Percentiles rank a stretch among this genome's conserved stretches.
Evolutionary conservation across 148 eudicot species (phyloP).

Genomic region (Rhododendron griersonianum): DNA sequence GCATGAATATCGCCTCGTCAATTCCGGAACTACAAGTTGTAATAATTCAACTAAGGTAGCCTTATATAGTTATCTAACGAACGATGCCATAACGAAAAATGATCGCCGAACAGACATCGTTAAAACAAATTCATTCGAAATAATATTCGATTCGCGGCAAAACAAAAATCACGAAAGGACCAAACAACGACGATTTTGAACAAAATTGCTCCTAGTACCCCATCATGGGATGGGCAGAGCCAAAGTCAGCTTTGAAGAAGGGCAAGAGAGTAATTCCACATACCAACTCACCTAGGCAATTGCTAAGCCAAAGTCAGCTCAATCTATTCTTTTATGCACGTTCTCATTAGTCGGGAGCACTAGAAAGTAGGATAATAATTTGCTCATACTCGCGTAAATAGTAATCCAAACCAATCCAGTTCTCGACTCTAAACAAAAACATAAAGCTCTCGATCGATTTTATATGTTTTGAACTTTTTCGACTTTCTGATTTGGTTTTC

Average conservation of each 20-base stretch:
- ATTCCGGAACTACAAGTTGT: background rate
- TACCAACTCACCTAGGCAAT: no score
- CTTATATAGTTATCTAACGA: background rate
- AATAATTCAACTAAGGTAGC: slow-evolving; percentile 11
- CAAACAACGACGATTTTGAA: background rate
- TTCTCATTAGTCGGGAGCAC: no score
- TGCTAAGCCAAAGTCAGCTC: no score
- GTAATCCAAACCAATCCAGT: background rate
- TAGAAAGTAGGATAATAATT: no score
- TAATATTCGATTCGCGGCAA: background rate
- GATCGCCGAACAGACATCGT: background rate
- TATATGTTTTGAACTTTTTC: background rate
- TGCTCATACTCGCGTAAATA: no score
- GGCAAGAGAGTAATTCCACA: no score
- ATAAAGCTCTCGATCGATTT: background rate
- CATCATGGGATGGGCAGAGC: no score
- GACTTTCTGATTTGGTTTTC: background rate
- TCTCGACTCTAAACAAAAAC: background rate
- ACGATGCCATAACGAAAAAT: background rate
- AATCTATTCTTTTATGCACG: no score
- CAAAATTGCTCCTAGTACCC: no score
- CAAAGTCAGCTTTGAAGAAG: no score
- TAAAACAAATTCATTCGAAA: background rate
- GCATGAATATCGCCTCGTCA: slow-evolving; percentile 59
- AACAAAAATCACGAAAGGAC: background rate